Evolutionary conservation across 441 rosid species (phyloP).

Genomic region (Omphalea diandra): DNA sequence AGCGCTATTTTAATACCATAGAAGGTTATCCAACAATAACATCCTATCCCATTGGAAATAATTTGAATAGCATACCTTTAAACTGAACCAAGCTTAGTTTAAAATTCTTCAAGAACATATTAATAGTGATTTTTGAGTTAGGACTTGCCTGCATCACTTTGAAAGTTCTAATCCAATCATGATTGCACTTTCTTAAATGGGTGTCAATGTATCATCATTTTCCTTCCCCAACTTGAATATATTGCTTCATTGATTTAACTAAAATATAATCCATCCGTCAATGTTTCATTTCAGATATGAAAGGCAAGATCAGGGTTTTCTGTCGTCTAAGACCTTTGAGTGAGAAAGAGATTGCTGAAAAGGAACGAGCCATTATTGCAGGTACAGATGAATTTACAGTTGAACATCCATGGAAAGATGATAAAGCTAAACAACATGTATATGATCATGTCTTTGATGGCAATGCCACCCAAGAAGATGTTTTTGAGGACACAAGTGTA

Average conservation of each 20-base stretch:
- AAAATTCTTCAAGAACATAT: background rate
- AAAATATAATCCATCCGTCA: constrained; percentile 4
- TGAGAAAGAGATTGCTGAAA: constrained; percentile 69
- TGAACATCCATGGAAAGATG: constrained; percentile 95
- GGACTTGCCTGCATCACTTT: no score
- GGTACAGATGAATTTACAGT: constrained; percentile 80
- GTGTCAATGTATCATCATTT: background rate
- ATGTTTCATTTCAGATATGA: constrained; percentile 73
- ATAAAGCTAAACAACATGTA: constrained; percentile 77
- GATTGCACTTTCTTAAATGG: no score
- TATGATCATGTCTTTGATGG: constrained; percentile 94
- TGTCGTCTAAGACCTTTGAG: constrained; percentile 86
- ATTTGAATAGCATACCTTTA: background rate
- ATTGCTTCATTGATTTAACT: background rate
- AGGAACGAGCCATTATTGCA: constrained; percentile 43
- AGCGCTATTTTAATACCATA: constrained; percentile 85
- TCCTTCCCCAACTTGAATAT: background rate
- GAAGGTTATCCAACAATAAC: constrained; percentile 52
- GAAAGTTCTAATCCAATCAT: no score
- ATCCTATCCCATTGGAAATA: background rate
- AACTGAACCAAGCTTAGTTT: background rate
- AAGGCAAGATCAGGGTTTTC: constrained; percentile 91
- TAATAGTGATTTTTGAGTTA: background rate
- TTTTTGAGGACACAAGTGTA: constrained; percentile 88
- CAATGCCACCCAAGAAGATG: constrained; percentile 67